Percentiles rank a stretch among this genome's conserved stretches.
These are phyloP conservation scores for Paraurostyla sp. DNA, from an alignment of 73 alveolate species.

Conservation along the genomic window DNA sequence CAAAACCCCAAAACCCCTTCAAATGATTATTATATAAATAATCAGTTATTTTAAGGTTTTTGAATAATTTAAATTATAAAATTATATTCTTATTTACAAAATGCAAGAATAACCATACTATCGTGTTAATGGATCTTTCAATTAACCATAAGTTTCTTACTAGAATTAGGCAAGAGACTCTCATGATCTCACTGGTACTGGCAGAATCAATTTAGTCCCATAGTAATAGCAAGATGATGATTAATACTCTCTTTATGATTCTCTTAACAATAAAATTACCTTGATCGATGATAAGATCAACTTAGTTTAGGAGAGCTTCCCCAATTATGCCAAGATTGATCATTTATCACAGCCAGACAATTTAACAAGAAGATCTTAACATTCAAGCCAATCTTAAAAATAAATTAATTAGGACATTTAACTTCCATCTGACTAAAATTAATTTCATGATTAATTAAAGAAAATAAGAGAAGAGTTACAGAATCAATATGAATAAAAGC, in stretches of 20 bases:
- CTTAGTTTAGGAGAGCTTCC: conserved; percentile 35
- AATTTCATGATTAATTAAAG: conserved; percentile 47
- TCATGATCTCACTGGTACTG: too few species aligned
- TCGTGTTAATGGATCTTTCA: too few species aligned
- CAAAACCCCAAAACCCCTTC: too few species aligned
- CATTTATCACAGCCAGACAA: background rate
- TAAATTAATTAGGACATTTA: background rate
- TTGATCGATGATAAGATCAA: background rate
- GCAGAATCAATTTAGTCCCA: too few species aligned
- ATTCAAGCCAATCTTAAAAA: background rate
- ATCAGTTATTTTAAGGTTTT: too few species aligned
- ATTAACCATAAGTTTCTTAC: too few species aligned
- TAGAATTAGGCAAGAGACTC: too few species aligned
- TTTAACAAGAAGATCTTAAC: background rate
- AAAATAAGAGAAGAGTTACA: conserved; percentile 32
- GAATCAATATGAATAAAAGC: conserved; percentile 29
- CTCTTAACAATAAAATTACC: background rate
- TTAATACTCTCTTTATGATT: background rate
- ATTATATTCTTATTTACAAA: too few species aligned
- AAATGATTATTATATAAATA: too few species aligned
- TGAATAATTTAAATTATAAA: too few species aligned
- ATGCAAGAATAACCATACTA: too few species aligned
- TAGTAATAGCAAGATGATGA: background rate
- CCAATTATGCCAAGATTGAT: conserved; percentile 50
- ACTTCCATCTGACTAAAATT: background rate